Base-by-base conservation (phyloP, 768 basidiomycete species). In the Lyophyllum atratum region DNA sequence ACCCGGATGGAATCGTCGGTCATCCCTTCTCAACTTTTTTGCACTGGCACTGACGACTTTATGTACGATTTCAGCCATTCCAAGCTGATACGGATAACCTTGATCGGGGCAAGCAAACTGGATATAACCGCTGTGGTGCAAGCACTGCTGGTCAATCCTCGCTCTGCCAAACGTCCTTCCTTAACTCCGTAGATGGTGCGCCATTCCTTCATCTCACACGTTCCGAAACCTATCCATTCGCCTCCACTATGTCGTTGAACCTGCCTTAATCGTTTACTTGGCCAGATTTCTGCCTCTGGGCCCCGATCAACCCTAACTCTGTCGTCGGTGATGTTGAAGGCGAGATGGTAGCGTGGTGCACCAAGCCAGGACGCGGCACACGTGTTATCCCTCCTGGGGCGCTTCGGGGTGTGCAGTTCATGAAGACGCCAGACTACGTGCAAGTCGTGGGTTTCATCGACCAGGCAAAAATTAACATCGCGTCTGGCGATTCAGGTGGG, bases 381-480 rank as follows among this genome's bases (percentile, higher is more conserved):
- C 26, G 78, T 52, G 33, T 73, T 45, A 84, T 89, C 53, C 87
- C 85, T 17, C 43, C 68, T 49, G 70, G 70, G 15, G 63, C 71
- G 12, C 54, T 72, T 15, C 56, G 56, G 26, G 70, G 70, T 19
- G 70, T 66, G 33, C 71, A 71, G 46, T 69, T 72, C n/a, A 76
- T 87, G 21, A 72, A 79, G 61, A 86, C 87, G 1, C 80, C 82
- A 5, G 80, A 82, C 66, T 89, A 83, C 66, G 73, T 87, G 28
- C 86, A 85, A 63, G 70, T 86, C 33, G 80, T 80, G 26, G 89
- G 85, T 58, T 70, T 78, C 48, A 85, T 84, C 22, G 80, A 88
- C 62, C 69, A 86, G 55, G 83, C 82, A 1, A 77, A 77, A 59
- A 74, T 90, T 55, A 85, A 87, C 67, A 76, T 87, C 39, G 79